Conservation (phyloP, 2,329 filamentous ascomycete genomes). For the Byssochlamys sp. region DNA sequence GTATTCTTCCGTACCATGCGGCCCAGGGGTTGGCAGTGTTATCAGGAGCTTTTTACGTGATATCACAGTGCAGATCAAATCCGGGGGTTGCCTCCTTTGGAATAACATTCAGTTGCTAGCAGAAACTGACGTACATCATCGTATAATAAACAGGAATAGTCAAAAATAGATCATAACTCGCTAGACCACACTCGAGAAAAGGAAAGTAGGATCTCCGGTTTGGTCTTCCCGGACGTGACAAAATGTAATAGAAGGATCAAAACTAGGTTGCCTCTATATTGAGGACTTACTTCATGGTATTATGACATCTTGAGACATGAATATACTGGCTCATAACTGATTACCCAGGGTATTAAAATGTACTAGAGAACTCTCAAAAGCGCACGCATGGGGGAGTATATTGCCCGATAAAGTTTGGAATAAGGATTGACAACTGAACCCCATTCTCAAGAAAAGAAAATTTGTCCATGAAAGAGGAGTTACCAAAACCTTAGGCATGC, state of each 20-base stretch:
- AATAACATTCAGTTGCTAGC: not conserved
- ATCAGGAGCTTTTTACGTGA: not conserved
- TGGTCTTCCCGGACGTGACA: too few species aligned
- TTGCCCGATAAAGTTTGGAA: not conserved
- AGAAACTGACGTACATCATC: not conserved
- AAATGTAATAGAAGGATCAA: not conserved
- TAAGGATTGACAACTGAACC: conserved; percentile 1
- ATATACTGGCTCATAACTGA: not conserved
- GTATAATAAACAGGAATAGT: too few species aligned
- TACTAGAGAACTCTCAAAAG: not conserved
- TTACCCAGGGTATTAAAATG: not conserved
- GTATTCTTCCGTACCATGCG: not conserved
- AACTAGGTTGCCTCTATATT: not conserved
- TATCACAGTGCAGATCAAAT: not conserved
- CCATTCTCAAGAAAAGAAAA: not conserved
- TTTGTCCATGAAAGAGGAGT: conserved; percentile 6
- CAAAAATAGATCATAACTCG: too few species aligned
- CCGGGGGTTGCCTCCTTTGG: not conserved
- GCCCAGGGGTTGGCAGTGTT: not conserved
- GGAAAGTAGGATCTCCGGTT: too few species aligned
- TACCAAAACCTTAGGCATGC: conserved; percentile 2
- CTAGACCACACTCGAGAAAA: too few species aligned
- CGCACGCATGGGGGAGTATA: not conserved
- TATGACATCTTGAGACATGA: not conserved
- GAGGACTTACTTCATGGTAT: not conserved